Base-by-base conservation (phyloP, 1,284 basidiomycete genomes). In the Ceratobasidium sp. region DNA sequence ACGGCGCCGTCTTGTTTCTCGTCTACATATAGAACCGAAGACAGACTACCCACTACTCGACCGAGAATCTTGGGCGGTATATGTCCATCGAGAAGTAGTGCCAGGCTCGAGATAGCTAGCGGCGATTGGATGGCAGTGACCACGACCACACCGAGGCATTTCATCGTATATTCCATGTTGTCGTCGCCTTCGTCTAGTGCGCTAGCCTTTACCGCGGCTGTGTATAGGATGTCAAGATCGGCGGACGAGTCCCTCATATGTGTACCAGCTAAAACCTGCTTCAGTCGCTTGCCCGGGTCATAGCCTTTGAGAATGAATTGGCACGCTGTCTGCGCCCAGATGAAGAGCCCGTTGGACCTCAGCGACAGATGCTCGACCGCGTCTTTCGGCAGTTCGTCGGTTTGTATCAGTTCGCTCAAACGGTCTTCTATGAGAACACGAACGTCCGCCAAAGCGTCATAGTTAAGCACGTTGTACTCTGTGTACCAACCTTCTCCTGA, bases 1-100 rank as follows among this genome's bases (percentile, higher is more conserved):
- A 76, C 39, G 0, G 58, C 39, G 31, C 23, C 54, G 13, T 31
- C 53, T 0, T 11, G n/a, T 0, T 49, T 28, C 7, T 69, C 26
- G 54, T 65, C 56, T 7, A 60, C 75, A 23, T 69, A 39, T 10
- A 76, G 26, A 5, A 76, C 39, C 7, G 75, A 69, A 3, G 26
- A 33, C 7, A 76, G 53, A 28, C 42, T 53, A 7, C 3, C 53
- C 8, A 64, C 5, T 3, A 64, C 61, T 6, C 17, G 33, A 5
- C 28, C n/a, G 0, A 64, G 39, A 3, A 45, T 39, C 11, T 17
- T 20, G 0, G 0, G 35, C 17, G 23, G 1, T 3, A 64, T n/a
- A 0, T 28, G 7, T 11, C 26, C 51, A 26, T 15, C 10, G 3
- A 56, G 15, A 1, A 68, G 66, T 7, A 23, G 2, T 0, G 49